Conservation (phyloP, 345 rosid genomes). For the Aquilaria sinensis region DNA sequence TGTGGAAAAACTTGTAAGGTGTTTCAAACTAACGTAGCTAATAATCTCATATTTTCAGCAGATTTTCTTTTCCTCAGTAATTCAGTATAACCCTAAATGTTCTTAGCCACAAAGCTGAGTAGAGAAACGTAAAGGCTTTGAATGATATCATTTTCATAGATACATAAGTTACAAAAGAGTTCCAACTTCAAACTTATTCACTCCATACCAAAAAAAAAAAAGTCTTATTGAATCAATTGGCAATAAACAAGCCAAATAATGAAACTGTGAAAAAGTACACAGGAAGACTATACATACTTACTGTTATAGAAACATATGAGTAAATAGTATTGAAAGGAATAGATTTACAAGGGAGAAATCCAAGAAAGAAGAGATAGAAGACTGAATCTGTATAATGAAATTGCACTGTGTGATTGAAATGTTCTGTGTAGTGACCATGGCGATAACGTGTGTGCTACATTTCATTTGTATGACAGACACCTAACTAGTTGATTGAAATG, state of each 20-base stretch:
- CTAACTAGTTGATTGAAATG: slow-evolving; percentile 77
- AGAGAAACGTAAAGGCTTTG: too few species aligned
- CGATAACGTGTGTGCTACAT: slow-evolving; percentile 21
- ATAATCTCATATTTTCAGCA: background rate
- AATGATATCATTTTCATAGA: too few species aligned
- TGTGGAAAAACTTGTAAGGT: slow-evolving; percentile 45
- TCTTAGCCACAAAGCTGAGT: too few species aligned
- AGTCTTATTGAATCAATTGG: too few species aligned
- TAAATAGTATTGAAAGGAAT: background rate
- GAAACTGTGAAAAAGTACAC: background rate
- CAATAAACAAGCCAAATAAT: too few species aligned
- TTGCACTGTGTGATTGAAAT: slow-evolving; percentile 51
- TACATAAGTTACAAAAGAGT: too few species aligned
- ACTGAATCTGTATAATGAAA: slow-evolving; percentile 44
- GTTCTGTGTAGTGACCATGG: slow-evolving; percentile 36
- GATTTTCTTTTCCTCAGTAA: background rate
- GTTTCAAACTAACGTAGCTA: slow-evolving; percentile 6
- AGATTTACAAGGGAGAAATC: slow-evolving; percentile 13
- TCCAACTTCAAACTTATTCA: too few species aligned
- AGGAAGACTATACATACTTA: background rate
- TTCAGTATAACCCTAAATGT: background rate
- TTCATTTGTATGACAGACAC: slow-evolving; percentile 38
- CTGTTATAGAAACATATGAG: slow-evolving; percentile 10
- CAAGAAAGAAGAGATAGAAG: slow-evolving; percentile 22
- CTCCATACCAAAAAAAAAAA: too few species aligned